A percentile compares a stretch with the other conserved stretches of the same genome.
Conservation (phyloP, 352 stramenopile genomes). For the Phytophthora crassamura region DNA sequence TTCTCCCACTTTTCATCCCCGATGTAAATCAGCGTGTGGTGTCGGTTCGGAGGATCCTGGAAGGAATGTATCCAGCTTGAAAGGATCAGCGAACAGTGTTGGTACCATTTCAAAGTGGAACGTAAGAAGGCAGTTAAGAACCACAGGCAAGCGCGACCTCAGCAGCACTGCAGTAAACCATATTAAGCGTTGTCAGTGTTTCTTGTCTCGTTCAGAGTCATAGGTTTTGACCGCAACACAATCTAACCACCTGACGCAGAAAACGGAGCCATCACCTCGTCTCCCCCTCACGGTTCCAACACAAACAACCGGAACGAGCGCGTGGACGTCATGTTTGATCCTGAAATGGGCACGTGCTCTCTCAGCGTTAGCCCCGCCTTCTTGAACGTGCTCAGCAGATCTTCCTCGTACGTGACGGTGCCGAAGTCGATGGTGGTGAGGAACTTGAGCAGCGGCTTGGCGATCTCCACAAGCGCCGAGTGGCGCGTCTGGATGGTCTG, state of each 20-base stretch:
- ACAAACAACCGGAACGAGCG: slow-evolving; percentile 76
- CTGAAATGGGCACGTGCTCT: slow-evolving; percentile 68
- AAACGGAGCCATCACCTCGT: not conserved
- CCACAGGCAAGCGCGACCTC: too few relatives aligned
- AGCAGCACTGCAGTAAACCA: too few relatives aligned
- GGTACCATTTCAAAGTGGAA: not conserved
- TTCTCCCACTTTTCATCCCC: not conserved
- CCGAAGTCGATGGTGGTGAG: slow-evolving; percentile 95
- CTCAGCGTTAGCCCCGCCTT: slow-evolving; percentile 61
- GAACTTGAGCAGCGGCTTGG: slow-evolving; percentile 93
- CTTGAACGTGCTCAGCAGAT: slow-evolving; percentile 74
- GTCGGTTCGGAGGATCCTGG: slow-evolving; percentile 22
- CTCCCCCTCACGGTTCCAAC: slow-evolving; percentile 40
- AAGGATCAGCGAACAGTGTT: not conserved
- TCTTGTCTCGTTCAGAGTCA: too few relatives aligned
- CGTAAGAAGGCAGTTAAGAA: too few relatives aligned
- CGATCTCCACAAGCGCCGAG: slow-evolving; percentile 68
- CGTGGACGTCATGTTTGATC: slow-evolving; percentile 58
- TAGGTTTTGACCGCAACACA: too few relatives aligned
- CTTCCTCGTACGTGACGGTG: slow-evolving; percentile 83
- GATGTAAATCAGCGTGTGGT: slow-evolving; percentile 24
- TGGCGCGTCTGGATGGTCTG: slow-evolving; percentile 91
- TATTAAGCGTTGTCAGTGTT: too few relatives aligned
- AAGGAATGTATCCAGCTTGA: not conserved
- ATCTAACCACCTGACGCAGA: too few relatives aligned